A percentile compares a stretch with the other conserved stretches of the same genome.
phyloP scores from a whole-genome alignment of 163 green algal genomes.

The Chloroidium sp. region DNA sequence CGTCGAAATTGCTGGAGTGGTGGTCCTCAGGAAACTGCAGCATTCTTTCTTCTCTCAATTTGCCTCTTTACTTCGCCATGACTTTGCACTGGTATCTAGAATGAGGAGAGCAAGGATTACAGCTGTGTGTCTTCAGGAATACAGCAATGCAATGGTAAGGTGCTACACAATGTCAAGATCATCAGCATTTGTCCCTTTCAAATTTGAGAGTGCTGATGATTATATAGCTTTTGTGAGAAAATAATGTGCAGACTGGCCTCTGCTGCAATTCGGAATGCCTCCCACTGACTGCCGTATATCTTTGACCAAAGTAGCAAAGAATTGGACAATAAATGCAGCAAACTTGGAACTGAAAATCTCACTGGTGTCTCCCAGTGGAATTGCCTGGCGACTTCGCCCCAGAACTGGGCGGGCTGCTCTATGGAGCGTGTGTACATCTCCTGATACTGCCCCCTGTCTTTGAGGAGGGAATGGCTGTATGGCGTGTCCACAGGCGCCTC shows the following conservation, averaged over 20 bases:
- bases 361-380: slow-evolving; percentile 70
- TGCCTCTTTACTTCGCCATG: background rate
- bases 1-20: slow-evolving; percentile 79
- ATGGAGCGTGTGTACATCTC: slow-evolving; percentile 69
- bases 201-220: no score
- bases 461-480: background rate
- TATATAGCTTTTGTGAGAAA: no score
- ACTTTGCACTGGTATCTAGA: background rate
- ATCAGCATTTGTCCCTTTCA: background rate
- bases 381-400: slow-evolving; percentile 52
- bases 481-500: background rate
- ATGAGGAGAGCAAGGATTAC: background rate
- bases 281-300: no score
- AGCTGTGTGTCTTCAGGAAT: background rate
- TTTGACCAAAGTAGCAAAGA: no score
- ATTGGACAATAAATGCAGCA: no score
- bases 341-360: no score
- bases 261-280: no score
- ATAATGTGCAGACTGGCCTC: no score
- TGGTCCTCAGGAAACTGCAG: slow-evolving; percentile 55
- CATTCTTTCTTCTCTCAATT: background rate
- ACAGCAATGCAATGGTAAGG: background rate
- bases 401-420: slow-evolving; percentile 80
- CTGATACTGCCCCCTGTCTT: slow-evolving; percentile 52
- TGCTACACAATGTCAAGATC: background rate